These are phyloP conservation scores for Chalciporus pseudorubinellus DNA, from an alignment of 768 basidiomycete genomes.

Conservation along the genomic window DNA sequence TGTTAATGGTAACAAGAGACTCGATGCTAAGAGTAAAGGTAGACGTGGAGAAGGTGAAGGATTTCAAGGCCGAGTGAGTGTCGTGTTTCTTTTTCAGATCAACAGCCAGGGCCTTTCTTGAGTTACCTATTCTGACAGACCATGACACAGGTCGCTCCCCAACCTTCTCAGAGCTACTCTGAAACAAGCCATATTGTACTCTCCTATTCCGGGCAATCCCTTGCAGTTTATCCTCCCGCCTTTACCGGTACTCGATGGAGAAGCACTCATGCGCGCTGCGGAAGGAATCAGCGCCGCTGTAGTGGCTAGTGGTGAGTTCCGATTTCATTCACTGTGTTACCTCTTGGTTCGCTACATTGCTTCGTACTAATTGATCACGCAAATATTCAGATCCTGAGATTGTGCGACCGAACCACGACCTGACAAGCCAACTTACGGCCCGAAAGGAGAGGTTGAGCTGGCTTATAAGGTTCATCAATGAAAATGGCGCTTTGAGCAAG, in stretches of 20 bases:
- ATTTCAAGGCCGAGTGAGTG: slow-evolving; percentile 64
- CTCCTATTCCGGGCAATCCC: slow-evolving; percentile 72
- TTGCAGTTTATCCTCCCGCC: slow-evolving; percentile 79
- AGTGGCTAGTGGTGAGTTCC: slow-evolving; percentile 62
- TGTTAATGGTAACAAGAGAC: slow-evolving; percentile 53
- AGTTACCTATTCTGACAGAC: not conserved
- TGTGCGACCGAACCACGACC: slow-evolving; percentile 73
- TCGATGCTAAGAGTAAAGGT: slow-evolving; percentile 66
- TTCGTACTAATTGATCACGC: not conserved
- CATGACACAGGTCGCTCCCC: slow-evolving; percentile 56
- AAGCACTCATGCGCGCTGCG: slow-evolving; percentile 76
- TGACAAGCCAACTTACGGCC: slow-evolving; percentile 71
- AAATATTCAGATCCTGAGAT: slow-evolving; percentile 54
- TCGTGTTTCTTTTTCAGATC: not conserved
- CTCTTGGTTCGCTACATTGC: not conserved
- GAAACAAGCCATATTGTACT: slow-evolving; percentile 81
- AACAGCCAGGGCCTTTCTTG: not conserved
- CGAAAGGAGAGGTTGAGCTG: slow-evolving; percentile 76
- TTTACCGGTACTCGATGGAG: slow-evolving; percentile 60
- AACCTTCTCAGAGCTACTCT: slow-evolving; percentile 74
- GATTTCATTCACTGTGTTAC: not conserved
- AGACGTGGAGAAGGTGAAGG: slow-evolving; percentile 57
- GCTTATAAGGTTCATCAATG: slow-evolving; percentile 87
- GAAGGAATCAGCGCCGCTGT: slow-evolving; percentile 71
- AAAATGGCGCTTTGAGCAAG: slow-evolving; percentile 77